phyloP scores from a whole-genome alignment of 2,329 filamentous ascomycete genomes.

The Blastomyces emzantsi region DNA sequence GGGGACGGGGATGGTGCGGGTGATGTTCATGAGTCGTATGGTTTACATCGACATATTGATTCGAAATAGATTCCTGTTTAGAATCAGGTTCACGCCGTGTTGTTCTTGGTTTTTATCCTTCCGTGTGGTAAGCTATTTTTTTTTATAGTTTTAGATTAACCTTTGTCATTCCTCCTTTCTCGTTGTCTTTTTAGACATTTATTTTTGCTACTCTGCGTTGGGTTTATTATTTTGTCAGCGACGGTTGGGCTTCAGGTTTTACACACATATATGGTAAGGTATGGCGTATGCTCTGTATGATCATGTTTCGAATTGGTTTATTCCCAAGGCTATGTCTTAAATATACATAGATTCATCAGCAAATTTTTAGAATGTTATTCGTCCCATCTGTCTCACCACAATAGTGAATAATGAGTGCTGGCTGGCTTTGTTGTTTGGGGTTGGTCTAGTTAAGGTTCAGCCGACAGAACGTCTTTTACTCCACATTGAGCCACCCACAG shows the following conservation, averaged over 20 bases:
- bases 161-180: neutral
- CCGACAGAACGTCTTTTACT: neutral
- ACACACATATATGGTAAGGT: neutral
- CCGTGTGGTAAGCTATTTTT: neutral
- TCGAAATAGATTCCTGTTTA: conserved; percentile 10
- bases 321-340: neutral
- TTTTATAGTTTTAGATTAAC: neutral
- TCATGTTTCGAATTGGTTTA: neutral
- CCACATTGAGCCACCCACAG: too few relatives aligned
- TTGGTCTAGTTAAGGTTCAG: neutral
- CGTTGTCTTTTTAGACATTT: neutral
- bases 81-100: neutral
- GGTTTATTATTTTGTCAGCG: neutral
- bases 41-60: conserved; percentile 32
- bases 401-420: too few relatives aligned
- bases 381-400: neutral
- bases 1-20: conserved; percentile 31
- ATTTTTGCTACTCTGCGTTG: neutral
- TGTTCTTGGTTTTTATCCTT: conserved; percentile 5
- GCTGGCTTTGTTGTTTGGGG: conserved; percentile 16
- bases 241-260: neutral
- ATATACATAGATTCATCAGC: neutral
- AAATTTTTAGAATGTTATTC: neutral
- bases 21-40: conserved; percentile 29
- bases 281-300: neutral